A percentile compares a stretch with the other conserved stretches of the same genome.
Evolutionary conservation across 306 rosid species (phyloP).

Genomic region (Prosopis cineraria): DNA sequence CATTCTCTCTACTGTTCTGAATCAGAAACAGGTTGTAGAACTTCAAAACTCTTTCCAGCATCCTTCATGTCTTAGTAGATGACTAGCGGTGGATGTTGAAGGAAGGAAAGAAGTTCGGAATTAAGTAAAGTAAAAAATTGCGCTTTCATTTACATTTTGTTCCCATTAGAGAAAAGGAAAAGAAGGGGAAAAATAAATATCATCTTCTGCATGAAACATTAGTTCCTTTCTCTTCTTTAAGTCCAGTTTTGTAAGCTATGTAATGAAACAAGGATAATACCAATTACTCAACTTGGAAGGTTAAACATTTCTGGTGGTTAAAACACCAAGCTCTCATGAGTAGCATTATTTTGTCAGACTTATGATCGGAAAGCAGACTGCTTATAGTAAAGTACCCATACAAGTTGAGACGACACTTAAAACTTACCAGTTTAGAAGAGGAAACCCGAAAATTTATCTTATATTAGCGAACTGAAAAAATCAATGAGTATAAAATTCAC

Average conservation of each 20-base stretch:
- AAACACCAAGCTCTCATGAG: background rate
- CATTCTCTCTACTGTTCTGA: too few species aligned
- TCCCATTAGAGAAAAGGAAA: background rate
- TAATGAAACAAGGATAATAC: background rate
- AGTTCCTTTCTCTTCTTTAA: background rate
- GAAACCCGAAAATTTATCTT: background rate
- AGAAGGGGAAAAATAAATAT: too few species aligned
- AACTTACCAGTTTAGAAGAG: background rate
- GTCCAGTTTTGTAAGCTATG: background rate
- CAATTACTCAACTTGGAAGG: background rate
- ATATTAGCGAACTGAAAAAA: background rate
- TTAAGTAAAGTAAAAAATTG: background rate
- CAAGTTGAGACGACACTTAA: background rate
- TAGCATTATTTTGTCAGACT: background rate
- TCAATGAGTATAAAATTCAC: background rate
- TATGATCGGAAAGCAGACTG: background rate
- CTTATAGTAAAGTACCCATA: background rate
- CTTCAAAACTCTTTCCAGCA: too few species aligned
- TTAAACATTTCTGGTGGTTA: background rate
- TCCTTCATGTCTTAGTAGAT: background rate
- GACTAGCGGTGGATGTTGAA: background rate
- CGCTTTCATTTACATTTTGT: background rate
- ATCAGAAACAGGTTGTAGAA: too few species aligned
- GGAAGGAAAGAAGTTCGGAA: background rate
- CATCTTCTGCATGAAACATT: background rate